These are phyloP conservation scores for Zychaea mexicana DNA, from an alignment of 371 early-diverging fungal species.

Conservation along the genomic window DNA sequence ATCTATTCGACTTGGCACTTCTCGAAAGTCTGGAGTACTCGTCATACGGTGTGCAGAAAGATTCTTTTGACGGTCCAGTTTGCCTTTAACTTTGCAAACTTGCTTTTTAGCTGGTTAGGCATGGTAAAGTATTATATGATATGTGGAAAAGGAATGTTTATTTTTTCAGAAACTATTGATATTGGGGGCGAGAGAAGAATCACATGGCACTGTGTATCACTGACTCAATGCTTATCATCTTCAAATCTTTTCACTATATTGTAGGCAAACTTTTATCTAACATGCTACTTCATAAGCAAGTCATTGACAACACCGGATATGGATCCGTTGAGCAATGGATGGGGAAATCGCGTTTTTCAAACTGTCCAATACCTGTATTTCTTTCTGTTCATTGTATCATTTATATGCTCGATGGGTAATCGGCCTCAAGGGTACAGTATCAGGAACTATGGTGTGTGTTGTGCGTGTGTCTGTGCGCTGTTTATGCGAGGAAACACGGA, in stretches of 20 bases:
- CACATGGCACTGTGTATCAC: too few relatives aligned
- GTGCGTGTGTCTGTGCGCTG: too few relatives aligned
- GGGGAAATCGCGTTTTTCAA: slow-evolving; percentile 49
- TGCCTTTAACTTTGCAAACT: slow-evolving; percentile 69
- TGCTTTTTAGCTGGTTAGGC: slow-evolving; percentile 81
- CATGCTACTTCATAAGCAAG: slow-evolving; percentile 72
- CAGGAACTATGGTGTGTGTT: neutral
- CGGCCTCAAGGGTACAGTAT: slow-evolving; percentile 77
- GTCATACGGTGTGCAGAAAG: slow-evolving; percentile 65
- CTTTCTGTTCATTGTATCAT: slow-evolving; percentile 63
- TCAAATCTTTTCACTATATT: neutral
- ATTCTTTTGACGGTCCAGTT: slow-evolving; percentile 68
- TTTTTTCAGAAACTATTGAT: too few relatives aligned
- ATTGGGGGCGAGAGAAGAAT: too few relatives aligned
- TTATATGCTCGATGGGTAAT: slow-evolving; percentile 83
- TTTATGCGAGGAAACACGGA: too few relatives aligned
- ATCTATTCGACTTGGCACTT: slow-evolving; percentile 62
- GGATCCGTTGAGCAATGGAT: slow-evolving; percentile 60
- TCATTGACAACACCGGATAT: slow-evolving; percentile 41
- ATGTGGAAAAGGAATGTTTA: neutral
- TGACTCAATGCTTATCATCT: neutral
- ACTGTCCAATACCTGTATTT: slow-evolving; percentile 64
- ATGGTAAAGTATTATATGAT: slow-evolving; percentile 52
- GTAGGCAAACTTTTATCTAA: slow-evolving; percentile 77
- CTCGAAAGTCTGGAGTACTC: slow-evolving; percentile 61